Conservation (phyloP, 2,329 filamentous ascomycete genomes). For the Cladosporium sp. region DNA sequence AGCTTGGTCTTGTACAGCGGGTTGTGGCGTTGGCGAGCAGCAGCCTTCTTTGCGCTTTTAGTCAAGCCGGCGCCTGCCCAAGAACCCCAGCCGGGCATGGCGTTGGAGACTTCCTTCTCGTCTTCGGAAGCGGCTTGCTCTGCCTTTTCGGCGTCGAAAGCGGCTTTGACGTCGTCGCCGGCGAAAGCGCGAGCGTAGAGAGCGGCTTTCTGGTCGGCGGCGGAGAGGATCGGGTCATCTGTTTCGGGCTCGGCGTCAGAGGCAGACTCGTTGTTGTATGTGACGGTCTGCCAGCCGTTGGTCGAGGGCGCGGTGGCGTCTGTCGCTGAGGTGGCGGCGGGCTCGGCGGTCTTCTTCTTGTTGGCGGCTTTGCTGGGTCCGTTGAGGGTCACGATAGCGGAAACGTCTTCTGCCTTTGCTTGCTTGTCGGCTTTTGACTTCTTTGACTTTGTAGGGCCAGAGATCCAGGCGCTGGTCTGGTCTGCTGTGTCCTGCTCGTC, state of each 20-base stretch:
- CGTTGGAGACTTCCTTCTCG: slow-evolving; percentile 77
- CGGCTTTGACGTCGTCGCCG: slow-evolving; percentile 76
- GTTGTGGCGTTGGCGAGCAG: slow-evolving; percentile 51
- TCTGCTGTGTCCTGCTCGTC: slow-evolving; percentile 12
- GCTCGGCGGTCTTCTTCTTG: slow-evolving; percentile 27
- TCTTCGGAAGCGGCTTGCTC: slow-evolving; percentile 73
- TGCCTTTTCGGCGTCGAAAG: slow-evolving; percentile 80
- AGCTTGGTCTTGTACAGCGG: slow-evolving; percentile 62
- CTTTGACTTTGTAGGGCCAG: slow-evolving; percentile 24
- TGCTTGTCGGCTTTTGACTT: slow-evolving; percentile 28
- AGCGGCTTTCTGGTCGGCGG: slow-evolving; percentile 59
- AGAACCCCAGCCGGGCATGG: slow-evolving; percentile 90
- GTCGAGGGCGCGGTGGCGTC: slow-evolving; percentile 25
- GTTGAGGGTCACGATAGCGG: slow-evolving; percentile 21
- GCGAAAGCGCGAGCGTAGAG: slow-evolving; percentile 81
- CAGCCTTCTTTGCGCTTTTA: slow-evolving; percentile 66
- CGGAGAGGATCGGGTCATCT: slow-evolving; percentile 31
- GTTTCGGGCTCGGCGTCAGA: slow-evolving; percentile 30
- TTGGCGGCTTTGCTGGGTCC: slow-evolving; percentile 16
- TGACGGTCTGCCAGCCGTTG: slow-evolving; percentile 49
- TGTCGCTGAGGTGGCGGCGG: slow-evolving; percentile 32
- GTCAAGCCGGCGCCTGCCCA: slow-evolving; percentile 86
- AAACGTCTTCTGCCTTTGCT: slow-evolving; percentile 25
- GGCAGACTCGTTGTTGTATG: slow-evolving; percentile 40
- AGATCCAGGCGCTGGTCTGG: slow-evolving; percentile 29